Conservation (phyloP, 331 rosid species). For the Pyracantha coccinea region DNA sequence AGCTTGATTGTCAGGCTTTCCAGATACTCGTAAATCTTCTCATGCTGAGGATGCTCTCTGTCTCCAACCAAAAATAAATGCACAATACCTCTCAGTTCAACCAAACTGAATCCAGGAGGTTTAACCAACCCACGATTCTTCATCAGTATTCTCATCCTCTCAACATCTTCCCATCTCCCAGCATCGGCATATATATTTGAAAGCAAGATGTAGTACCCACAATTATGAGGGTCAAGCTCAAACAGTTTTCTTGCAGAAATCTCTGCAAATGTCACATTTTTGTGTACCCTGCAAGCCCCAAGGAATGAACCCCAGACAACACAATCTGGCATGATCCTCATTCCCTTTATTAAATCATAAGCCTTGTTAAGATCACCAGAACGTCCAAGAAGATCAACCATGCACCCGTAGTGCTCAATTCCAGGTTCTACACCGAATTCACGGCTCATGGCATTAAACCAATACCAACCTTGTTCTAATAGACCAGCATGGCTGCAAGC, state of each 20-base stretch:
- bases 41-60: conserved; percentile 71
- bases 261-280: conserved; percentile 74
- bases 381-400: conserved; percentile 90
- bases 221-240: conserved; percentile 62
- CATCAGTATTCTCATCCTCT: conserved; percentile 65
- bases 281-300: conserved; percentile 78
- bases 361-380: conserved; percentile 66
- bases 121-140: conserved; percentile 57
- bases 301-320: conserved; percentile 92
- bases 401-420: conserved; percentile 79
- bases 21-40: conserved; percentile 49
- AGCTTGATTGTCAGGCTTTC: conserved; percentile 52
- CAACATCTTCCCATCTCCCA: conserved; percentile 78
- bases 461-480: conserved; percentile 68
- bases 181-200: conserved; percentile 83
- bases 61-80: conserved; percentile 82
- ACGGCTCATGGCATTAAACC: conserved; percentile 61
- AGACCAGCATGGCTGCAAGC: conserved; percentile 88
- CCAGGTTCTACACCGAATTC: conserved; percentile 66
- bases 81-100: conserved; percentile 66
- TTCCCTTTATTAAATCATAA: conserved; percentile 59
- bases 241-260: conserved; percentile 61
- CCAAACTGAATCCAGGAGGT: conserved; percentile 81
- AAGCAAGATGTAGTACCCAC: conserved; percentile 71
- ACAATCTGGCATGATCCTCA: conserved; percentile 66